phyloP scores from a whole-genome alignment of 805 yeast species.

The Candida schatavii region DNA sequence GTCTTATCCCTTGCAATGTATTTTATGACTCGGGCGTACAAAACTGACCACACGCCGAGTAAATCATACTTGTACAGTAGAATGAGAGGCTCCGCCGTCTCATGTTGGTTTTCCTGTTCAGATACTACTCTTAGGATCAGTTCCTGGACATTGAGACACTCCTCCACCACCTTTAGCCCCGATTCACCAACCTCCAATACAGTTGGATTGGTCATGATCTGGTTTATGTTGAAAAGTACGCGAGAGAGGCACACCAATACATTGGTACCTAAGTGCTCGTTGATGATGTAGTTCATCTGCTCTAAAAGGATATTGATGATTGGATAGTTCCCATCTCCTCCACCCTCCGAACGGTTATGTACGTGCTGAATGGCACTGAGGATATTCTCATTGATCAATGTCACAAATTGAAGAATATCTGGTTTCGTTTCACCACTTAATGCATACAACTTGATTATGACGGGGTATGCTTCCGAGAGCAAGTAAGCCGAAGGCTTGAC shows the following conservation, averaged over 20 bases:
- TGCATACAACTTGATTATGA: constrained; percentile 6
- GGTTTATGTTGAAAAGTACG: constrained; percentile 27
- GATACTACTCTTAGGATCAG: constrained; percentile 14
- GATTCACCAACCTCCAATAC: constrained; percentile 18
- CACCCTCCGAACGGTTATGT: constrained; percentile 5
- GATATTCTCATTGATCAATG: constrained; percentile 21
- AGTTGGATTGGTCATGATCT: constrained; percentile 27
- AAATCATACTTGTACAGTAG: constrained; percentile 31
- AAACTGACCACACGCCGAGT: constrained; percentile 34
- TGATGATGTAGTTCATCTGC: constrained; percentile 12
- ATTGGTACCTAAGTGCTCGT: constrained; percentile 7
- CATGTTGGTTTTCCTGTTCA: constrained; percentile 16
- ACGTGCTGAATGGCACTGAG: constrained; percentile 25
- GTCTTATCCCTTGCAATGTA: neutral
- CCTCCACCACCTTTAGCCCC: constrained; percentile 13
- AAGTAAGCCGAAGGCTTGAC: constrained; percentile 17
- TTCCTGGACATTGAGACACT: constrained; percentile 23
- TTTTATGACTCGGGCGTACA: constrained; percentile 5
- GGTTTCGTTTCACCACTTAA: neutral
- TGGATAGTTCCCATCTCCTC: constrained; percentile 5
- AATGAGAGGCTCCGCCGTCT: constrained; percentile 10
- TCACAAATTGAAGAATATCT: constrained; percentile 14
- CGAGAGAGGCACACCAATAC: constrained; percentile 26
- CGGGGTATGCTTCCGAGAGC: constrained; percentile 21
- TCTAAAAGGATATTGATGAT: constrained; percentile 15